Evolutionary conservation across 2,329 filamentous ascomycete genomes (phyloP).

Genomic region (Fusarium miscanthi): DNA sequence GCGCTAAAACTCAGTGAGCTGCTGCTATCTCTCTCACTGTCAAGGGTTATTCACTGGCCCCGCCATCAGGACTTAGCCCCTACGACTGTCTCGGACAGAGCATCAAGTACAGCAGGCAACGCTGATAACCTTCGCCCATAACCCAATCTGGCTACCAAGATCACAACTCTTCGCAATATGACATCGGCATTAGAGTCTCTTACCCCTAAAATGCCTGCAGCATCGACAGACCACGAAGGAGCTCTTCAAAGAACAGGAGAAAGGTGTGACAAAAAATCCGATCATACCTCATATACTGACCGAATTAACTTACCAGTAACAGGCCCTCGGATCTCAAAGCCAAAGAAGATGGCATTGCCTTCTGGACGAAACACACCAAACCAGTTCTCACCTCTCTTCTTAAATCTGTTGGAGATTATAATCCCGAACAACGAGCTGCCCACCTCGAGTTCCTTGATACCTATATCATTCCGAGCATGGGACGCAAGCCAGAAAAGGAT

Average conservation of each 20-base stretch:
- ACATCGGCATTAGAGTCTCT: background rate
- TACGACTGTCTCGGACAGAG: background rate
- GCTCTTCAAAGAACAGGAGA: background rate
- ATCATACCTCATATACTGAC: background rate
- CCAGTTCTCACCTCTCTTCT: conserved; percentile 12
- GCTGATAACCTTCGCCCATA: background rate
- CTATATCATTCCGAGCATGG: conserved; percentile 19
- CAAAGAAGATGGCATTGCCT: conserved; percentile 3
- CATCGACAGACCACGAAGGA: no score
- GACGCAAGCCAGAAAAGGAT: background rate
- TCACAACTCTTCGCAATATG: background rate
- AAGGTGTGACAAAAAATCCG: background rate
- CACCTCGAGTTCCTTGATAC: conserved; percentile 12
- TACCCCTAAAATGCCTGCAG: background rate
- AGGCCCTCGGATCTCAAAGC: background rate
- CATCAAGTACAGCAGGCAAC: background rate
- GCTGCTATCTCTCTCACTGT: background rate
- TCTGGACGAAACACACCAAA: conserved; percentile 22
- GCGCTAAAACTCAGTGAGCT: background rate
- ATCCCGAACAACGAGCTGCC: conserved; percentile 12
- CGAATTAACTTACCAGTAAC: background rate
- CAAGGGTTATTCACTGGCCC: background rate
- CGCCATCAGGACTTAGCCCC: background rate
- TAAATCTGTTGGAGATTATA: conserved; percentile 11
- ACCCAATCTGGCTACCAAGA: fast-evolving